Evolutionary conservation across 1,139 yeast species (phyloP).

Genomic region (Scheffersomyces stambukii): DNA sequence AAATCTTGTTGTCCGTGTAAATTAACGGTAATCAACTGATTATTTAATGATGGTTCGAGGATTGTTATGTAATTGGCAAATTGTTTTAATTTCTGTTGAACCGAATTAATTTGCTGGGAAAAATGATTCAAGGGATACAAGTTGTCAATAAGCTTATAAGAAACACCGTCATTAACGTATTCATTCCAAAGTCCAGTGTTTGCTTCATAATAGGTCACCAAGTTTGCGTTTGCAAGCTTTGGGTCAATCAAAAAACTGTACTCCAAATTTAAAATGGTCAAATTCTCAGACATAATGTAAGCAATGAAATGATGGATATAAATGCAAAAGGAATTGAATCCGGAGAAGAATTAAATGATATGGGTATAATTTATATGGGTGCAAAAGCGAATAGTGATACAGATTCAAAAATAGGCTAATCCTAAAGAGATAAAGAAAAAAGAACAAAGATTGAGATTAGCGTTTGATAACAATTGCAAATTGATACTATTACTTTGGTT

Average conservation of each 20-base stretch:
- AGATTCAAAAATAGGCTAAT: background rate
- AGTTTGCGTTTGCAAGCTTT: conserved; percentile 9
- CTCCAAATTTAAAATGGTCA: conserved; percentile 27
- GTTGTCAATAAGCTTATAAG: conserved; percentile 22
- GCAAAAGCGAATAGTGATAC: too few relatives aligned
- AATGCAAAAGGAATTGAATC: background rate
- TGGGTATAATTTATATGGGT: too few relatives aligned
- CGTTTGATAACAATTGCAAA: too few relatives aligned
- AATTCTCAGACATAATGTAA: conserved; percentile 3
- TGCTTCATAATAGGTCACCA: conserved; percentile 23
- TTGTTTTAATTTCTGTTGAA: conserved; percentile 14
- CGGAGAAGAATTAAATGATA: background rate
- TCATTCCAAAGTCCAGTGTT: conserved; percentile 32
- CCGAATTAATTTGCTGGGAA: conserved; percentile 13
- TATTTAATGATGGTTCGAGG: conserved; percentile 25
- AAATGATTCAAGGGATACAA: conserved; percentile 14
- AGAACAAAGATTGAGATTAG: background rate
- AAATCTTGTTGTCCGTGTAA: conserved; percentile 30
- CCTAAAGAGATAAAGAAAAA: background rate
- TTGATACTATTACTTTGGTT: too few relatives aligned
- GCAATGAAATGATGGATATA: background rate
- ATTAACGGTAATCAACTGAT: conserved; percentile 27
- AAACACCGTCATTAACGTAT: conserved; percentile 9
- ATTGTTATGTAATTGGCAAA: conserved; percentile 20
- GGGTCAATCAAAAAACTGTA: conserved; percentile 35